Evolutionary conservation across 2,329 filamentous ascomycete genomes (phyloP), one percentile per base, ranked within the genome.

Genomic region (Trichoderma atroviride): DNA sequence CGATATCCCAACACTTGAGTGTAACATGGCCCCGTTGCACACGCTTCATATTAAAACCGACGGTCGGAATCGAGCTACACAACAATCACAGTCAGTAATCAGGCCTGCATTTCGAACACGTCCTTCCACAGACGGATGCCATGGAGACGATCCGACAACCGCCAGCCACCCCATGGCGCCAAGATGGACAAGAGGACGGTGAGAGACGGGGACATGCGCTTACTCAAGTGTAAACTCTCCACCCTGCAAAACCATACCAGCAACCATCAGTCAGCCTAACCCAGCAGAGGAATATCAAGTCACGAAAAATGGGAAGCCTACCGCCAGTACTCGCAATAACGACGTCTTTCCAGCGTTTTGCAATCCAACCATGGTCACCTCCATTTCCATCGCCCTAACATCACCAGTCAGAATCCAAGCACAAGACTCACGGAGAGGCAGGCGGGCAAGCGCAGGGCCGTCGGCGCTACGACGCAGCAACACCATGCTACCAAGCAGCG

Each of bases 211-310:
- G 73, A 70, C 72, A 73, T 73, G 72, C 71, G 74, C 93, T 86
- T 94, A 98, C 94, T 99, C 96, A 82, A 97, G 91, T 73, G 95
- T 97, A 84, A 98, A 99, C 82, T 99, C 96, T 82, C 94, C 94
- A 80, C 96, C 96, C 96, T 99, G 64, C 50, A n/a, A 29, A 9
- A 37, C 29, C 19, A 11, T 56, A 14, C 31, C 66, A 65, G 58
- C 33, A 40, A 56, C 64, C 59, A 57, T 60, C 60, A 71, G 73
- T 72, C 68, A 73, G 69, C 61, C 31, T 57, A 37, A 69, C 79
- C 73, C 69, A 67, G 61, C 69, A 67, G 58, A 56, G 43, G 5
- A 58, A 16, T 22, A 24, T 33, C 31, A 68, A 65, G n/a, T 40
- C 22, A 58, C 62, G 60, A 68, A 29, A 14, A 16, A 14, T 9